Conservation (phyloP, 2,329 filamentous ascomycete genomes). For the Aureobasidium sp. region DNA sequence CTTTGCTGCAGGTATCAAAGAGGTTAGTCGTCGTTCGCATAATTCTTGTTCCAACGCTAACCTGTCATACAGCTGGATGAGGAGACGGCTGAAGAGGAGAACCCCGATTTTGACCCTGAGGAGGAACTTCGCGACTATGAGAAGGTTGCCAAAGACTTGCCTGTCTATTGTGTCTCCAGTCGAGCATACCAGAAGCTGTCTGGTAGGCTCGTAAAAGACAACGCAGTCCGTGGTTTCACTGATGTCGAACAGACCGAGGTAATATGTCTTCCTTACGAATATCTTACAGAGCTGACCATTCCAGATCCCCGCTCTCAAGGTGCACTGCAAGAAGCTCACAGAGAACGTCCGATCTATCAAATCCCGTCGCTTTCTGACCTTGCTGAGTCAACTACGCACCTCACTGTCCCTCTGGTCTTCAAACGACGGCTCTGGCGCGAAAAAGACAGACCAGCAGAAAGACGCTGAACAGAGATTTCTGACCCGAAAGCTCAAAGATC, state of each 20-base stretch:
- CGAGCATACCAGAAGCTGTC: slow-evolving; percentile 55
- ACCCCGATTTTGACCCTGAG: slow-evolving; percentile 49
- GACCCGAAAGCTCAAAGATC: slow-evolving; percentile 29
- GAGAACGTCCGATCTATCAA: slow-evolving; percentile 38
- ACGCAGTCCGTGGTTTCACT: slow-evolving; percentile 44
- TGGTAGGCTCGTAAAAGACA: slow-evolving; percentile 46
- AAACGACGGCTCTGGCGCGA: slow-evolving; percentile 32
- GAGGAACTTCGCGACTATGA: slow-evolving; percentile 51
- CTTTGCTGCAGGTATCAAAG: slow-evolving; percentile 51
- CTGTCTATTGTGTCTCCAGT: slow-evolving; percentile 58
- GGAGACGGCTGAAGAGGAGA: slow-evolving; percentile 44
- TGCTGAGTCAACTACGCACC: slow-evolving; percentile 42
- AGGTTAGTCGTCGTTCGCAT: slow-evolving; percentile 21
- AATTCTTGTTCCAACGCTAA: neutral
- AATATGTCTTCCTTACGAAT: too few relatives aligned
- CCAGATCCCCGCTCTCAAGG: slow-evolving; percentile 46
- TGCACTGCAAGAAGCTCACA: slow-evolving; percentile 51
- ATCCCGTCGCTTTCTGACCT: slow-evolving; percentile 44
- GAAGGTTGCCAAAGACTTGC: slow-evolving; percentile 45
- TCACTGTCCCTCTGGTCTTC: slow-evolving; percentile 45
- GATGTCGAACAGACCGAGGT: slow-evolving; percentile 43
- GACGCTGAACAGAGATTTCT: slow-evolving; percentile 32
- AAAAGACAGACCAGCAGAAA: slow-evolving; percentile 33
- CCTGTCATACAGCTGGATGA: slow-evolving; percentile 38
- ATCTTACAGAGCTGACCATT: neutral